Percentiles rank a stretch among this genome's conserved stretches.
phyloP scores from a whole-genome alignment of 257 asterid species.

The Solanum boliviense region DNA sequence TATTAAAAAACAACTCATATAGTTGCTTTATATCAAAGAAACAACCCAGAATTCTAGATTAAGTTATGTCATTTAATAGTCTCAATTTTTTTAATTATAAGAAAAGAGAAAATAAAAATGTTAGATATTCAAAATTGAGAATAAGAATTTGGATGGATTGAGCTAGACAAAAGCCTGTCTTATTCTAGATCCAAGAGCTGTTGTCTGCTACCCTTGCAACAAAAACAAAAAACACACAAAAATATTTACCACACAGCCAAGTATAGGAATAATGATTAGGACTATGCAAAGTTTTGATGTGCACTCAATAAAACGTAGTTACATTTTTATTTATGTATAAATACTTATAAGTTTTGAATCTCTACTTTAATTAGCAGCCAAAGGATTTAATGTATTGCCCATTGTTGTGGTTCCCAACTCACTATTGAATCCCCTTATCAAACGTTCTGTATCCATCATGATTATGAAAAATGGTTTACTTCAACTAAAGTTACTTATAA shows the following conservation, averaged over 20 bases:
- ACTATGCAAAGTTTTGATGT: neutral
- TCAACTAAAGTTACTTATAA: neutral
- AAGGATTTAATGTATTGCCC: neutral
- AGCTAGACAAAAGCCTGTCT: neutral
- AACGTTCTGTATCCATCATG: neutral
- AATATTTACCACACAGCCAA: neutral
- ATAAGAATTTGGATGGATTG: neutral
- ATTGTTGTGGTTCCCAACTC: neutral
- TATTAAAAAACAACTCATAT: neutral
- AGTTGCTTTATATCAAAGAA: neutral
- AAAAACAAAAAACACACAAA: neutral
- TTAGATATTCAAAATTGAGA: neutral
- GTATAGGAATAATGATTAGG: neutral
- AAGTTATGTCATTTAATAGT: neutral
- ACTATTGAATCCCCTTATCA: too few species aligned
- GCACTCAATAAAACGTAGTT: neutral
- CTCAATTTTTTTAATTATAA: neutral
- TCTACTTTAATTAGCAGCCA: neutral
- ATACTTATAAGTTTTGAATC: too few species aligned
- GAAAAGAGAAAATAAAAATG: neutral
- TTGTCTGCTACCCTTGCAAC: neutral
- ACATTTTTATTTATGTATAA: too few species aligned
- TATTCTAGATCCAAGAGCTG: neutral
- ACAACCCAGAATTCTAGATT: neutral
- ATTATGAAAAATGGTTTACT: neutral